Evolutionary conservation across 2,329 filamentous ascomycete species (phyloP), one percentile per base, ranked within the genome.

Genomic region (Rhynchosporium agropyri): DNA sequence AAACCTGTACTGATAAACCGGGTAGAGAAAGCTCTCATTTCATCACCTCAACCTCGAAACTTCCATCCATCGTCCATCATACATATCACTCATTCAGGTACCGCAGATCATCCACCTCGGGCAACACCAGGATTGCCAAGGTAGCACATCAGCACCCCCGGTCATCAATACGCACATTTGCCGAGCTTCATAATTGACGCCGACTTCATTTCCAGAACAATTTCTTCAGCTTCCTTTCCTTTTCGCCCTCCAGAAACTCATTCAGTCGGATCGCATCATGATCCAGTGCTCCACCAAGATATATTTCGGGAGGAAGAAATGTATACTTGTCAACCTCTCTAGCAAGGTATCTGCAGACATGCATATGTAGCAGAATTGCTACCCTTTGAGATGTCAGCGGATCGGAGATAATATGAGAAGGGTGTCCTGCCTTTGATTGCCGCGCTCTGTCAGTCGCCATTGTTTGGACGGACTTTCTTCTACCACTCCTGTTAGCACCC

Each of bases 281-380:
- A 58, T 70, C 62, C 15, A 65, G 15, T 49, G 59, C 64, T 46
- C 63, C 60, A 20, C 63, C 66, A 38, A 67, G 60, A 55, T 71
- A 71, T 20, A 64, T 62, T 46, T 76, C 72, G 9, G 72, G 73
- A 13, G 72, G 70, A 9, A 77, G 67, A 55, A 77, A 76, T 0
- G 72, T 67, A 64, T 75, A 77, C 55, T 71, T 69, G 1, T 73
- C 70, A 13, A 67, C 63, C 31, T 71, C 70, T 48, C 55, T 62
- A 13, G 74, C 73, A 42, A 76, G 71, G 67, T 76, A 76, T 48
- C 73, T 65, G 63, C 76, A 77, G 13, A 77, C 68, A 65, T 78
- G 76, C 61, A 70, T 67, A 56, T 76, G 73, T 26, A 77, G 68
- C 36, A 76, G 68, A n/a, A 74, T 73, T 4, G 76, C 72, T 8